Evolutionary conservation across 257 asterid genomes (phyloP).

Genomic region (Fraxinus quadrangulata): DNA sequence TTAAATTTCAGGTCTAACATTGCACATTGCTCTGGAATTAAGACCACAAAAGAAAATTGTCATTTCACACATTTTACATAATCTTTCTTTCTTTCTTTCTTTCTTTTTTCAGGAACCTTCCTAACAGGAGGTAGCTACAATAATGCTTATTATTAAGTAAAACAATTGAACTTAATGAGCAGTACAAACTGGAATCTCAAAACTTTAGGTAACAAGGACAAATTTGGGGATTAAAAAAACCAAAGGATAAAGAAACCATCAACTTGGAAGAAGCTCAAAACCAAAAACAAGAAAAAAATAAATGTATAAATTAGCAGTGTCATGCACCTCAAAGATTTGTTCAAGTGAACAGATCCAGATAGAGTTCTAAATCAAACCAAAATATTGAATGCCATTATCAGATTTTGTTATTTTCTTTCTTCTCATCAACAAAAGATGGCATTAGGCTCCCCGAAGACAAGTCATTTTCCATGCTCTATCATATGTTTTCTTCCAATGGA

Average conservation of each 20-base stretch:
- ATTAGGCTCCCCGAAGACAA: not conserved
- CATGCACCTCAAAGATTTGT: not conserved
- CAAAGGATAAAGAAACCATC: not conserved
- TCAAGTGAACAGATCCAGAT: not conserved
- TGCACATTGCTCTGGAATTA: too few species aligned
- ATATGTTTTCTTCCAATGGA: not conserved
- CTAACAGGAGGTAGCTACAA: not conserved
- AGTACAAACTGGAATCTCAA: not conserved
- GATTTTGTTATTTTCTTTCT: not conserved
- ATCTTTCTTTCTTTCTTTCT: too few species aligned
- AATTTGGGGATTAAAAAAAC: not conserved
- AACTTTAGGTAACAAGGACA: not conserved
- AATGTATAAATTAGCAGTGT: not conserved
- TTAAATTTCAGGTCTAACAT: too few species aligned
- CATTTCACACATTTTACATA: not conserved
- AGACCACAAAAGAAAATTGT: not conserved
- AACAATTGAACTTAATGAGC: not conserved
- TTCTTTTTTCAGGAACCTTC: not conserved
- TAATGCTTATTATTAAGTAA: too few species aligned
- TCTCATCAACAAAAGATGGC: not conserved
- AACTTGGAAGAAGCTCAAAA: not conserved
- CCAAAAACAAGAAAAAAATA: too few species aligned
- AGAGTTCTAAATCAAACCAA: not conserved
- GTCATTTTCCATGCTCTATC: not conserved
- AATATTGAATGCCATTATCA: not conserved